These are phyloP conservation scores for Tetrastigma voinierianum DNA, from an alignment of 164 flowering plant genomes.

Conservation along the genomic window DNA sequence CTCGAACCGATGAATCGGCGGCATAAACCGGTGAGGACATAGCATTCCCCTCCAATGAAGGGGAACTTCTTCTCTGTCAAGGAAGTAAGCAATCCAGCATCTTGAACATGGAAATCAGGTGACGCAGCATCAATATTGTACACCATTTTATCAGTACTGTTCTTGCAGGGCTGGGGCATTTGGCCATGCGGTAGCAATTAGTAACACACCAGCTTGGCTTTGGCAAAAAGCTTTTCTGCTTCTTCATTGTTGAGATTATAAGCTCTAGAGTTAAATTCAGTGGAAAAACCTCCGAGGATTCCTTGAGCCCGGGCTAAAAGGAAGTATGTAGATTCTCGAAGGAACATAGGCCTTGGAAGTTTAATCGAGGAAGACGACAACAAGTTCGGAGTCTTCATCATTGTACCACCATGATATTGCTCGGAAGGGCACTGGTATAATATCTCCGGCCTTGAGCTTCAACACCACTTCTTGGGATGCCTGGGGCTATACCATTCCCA, in stretches of 20 bases:
- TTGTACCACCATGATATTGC: conserved; percentile 42
- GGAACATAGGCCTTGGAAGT: conserved; percentile 22
- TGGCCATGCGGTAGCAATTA: conserved; percentile 17
- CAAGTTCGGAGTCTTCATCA: conserved; percentile 26
- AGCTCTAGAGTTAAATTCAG: conserved; percentile 16
- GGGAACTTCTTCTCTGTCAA: conserved; percentile 15
- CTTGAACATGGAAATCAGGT: conserved; percentile 11
- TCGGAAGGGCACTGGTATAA: conserved; percentile 28
- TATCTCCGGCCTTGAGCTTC: conserved; percentile 24
- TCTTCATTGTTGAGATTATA: conserved; percentile 6
- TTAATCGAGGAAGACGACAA: conserved; percentile 30
- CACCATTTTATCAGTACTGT: not conserved
- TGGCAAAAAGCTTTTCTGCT: conserved; percentile 19
- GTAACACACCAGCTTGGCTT: conserved; percentile 16
- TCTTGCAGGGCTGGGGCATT: conserved; percentile 12
- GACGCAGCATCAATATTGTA: conserved; percentile 2
- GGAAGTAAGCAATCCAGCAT: conserved; percentile 11
- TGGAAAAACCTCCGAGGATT: conserved; percentile 19
- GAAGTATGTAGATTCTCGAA: conserved; percentile 28
- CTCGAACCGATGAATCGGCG: conserved; percentile 15
- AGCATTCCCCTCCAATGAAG: conserved; percentile 18
- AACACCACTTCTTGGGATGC: conserved; percentile 27
- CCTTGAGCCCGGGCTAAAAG: conserved; percentile 24
- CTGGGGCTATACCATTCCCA: conserved; percentile 16
- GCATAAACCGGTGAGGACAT: conserved; percentile 17